A percentile compares a stretch with the other conserved stretches of the same genome.
phyloP scores from a whole-genome alignment of 2,329 filamentous ascomycete species.

The Colletotrichum sp. region DNA sequence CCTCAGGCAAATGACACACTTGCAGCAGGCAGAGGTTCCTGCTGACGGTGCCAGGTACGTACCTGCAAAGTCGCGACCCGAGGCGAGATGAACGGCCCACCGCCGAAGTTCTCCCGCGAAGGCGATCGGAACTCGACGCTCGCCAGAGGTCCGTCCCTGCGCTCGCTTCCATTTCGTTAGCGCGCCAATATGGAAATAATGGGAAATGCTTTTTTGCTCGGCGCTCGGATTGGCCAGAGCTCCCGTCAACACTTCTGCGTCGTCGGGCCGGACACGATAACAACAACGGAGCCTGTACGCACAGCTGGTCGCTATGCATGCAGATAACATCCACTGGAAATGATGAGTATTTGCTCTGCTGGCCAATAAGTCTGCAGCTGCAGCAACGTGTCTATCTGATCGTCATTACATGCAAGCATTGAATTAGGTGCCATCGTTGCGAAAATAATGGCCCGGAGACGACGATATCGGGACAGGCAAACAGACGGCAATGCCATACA shows the following conservation, averaged over 20 bases:
- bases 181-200: slow-evolving; percentile 9
- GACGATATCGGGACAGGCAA: not conserved
- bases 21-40: not conserved
- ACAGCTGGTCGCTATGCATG: not conserved
- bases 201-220: not conserved
- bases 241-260: not conserved
- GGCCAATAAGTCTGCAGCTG: not conserved
- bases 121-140: not conserved
- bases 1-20: not conserved
- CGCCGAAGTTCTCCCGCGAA: slow-evolving; percentile 3
- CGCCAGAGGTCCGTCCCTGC: not conserved
- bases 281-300: not conserved
- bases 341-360: not conserved
- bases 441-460: not conserved
- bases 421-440: not conserved
- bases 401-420: not conserved
- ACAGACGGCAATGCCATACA: not conserved
- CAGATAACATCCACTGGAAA: not conserved
- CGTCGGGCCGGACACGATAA: not conserved
- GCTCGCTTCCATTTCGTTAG: not conserved
- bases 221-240: slow-evolving; percentile 5
- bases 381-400: not conserved
- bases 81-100: slow-evolving; percentile 10
- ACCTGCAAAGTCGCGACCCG: not conserved
- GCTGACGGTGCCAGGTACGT: not conserved